Percentiles rank a stretch among this genome's conserved stretches.
Conservation (phyloP, 1,139 yeast species). For the Pichia sp. region DNA sequence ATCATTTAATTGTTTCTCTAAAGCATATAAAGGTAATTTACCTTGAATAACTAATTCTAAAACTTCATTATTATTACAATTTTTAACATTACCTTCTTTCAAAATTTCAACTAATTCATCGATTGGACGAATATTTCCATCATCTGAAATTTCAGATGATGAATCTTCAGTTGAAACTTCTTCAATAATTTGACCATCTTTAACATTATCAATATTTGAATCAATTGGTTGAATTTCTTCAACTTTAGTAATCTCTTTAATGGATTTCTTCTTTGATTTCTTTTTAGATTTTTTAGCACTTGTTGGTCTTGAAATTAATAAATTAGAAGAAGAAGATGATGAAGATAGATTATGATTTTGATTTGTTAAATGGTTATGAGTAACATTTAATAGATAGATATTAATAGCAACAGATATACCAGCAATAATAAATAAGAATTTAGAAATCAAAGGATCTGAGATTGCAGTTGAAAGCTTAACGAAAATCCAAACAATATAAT, state of each 20-base stretch:
- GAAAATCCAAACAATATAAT: conserved; percentile 44
- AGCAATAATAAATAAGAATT: conserved; percentile 65
- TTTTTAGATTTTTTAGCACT: conserved; percentile 13
- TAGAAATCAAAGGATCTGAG: conserved; percentile 74
- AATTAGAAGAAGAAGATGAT: background rate
- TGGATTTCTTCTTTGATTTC: conserved; percentile 12
- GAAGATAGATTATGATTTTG: background rate
- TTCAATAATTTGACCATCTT: conserved; percentile 27
- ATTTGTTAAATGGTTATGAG: conserved; percentile 44
- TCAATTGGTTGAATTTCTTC: conserved; percentile 5
- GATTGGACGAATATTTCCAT: conserved; percentile 31
- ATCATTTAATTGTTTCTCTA: conserved; percentile 84
- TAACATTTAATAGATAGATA: conserved; percentile 73
- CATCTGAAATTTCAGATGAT: conserved; percentile 11
- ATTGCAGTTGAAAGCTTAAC: conserved; percentile 64
- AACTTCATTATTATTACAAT: conserved; percentile 66
- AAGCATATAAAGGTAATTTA: conserved; percentile 83
- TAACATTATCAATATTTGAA: conserved; percentile 20
- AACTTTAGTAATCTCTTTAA: conserved; percentile 5
- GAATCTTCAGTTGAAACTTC: conserved; percentile 18
- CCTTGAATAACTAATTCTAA: conserved; percentile 64
- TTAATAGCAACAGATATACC: conserved; percentile 74
- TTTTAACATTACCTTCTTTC: conserved; percentile 66
- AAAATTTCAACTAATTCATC: conserved; percentile 59
- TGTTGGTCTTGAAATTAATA: background rate